Percentiles rank a stretch among this genome's conserved stretches.
Evolutionary conservation across 768 basidiomycete species (phyloP).

Genomic region (Tricholoma sp.): DNA sequence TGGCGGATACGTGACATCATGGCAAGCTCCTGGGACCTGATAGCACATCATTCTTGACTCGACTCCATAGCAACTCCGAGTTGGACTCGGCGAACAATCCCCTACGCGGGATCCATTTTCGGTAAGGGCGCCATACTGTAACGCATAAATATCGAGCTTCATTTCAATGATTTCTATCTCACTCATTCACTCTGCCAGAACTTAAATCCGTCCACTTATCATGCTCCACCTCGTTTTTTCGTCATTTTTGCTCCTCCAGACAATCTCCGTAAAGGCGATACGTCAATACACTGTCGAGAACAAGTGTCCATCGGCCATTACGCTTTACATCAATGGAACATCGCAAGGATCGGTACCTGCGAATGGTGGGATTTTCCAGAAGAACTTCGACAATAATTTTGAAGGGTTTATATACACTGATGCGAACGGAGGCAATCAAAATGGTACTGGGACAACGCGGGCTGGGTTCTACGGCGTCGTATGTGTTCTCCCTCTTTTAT

Average conservation of each 20-base stretch:
- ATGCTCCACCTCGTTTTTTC: background rate
- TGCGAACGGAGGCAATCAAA: constrained; percentile 18
- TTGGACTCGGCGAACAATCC: background rate
- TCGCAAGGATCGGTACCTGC: constrained; percentile 14
- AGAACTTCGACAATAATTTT: constrained; percentile 14
- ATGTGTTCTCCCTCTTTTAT: background rate
- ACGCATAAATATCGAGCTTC: background rate
- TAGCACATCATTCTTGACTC: too few species aligned
- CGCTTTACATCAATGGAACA: constrained; percentile 21
- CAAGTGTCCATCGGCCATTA: constrained; percentile 20
- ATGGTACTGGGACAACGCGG: constrained; percentile 18
- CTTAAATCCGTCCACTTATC: background rate
- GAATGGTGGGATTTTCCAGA: constrained; percentile 12
- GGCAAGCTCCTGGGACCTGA: too few species aligned
- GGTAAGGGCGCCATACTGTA: background rate
- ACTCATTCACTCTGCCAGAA: background rate
- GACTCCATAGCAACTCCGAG: background rate
- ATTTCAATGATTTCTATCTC: background rate
- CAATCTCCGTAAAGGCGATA: background rate
- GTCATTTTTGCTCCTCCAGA: background rate
- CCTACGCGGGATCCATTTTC: background rate
- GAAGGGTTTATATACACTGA: constrained; percentile 22
- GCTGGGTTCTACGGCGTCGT: constrained; percentile 19
- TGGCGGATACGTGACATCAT: too few species aligned
- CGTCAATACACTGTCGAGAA: constrained; percentile 19